Conservation (phyloP, 164 flowering plant species). For the Taxillus chinensis region DNA sequence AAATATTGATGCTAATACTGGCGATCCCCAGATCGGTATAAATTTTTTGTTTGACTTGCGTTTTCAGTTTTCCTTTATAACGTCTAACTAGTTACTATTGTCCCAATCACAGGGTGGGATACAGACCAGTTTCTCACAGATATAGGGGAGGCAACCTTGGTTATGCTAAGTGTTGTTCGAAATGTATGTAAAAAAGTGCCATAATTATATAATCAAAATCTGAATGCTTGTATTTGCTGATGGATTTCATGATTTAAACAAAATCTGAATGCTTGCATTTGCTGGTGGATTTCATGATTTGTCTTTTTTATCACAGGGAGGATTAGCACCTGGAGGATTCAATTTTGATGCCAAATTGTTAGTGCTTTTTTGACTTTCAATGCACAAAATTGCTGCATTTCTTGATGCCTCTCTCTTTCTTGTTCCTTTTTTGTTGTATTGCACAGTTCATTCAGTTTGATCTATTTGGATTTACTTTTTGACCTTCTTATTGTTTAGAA, state of each 20-base stretch:
- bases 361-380: slow-evolving; percentile 13
- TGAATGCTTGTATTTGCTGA: background rate
- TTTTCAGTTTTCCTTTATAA: background rate
- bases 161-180: slow-evolving; percentile 76
- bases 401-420: too few species aligned
- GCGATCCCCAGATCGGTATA: slow-evolving; percentile 91
- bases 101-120: slow-evolving; percentile 75
- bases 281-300: background rate
- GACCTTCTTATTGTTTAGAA: too few species aligned
- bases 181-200: slow-evolving; percentile 44
- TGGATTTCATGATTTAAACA: background rate
- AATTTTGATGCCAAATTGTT: slow-evolving; percentile 97
- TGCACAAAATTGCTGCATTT: too few species aligned
- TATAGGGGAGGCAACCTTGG: slow-evolving; percentile 75
- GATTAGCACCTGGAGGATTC: slow-evolving; percentile 96
- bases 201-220: background rate
- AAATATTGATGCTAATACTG: slow-evolving; percentile 91
- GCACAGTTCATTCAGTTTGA: too few species aligned
- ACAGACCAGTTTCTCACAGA: slow-evolving; percentile 96
- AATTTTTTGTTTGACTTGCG: background rate
- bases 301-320: slow-evolving; percentile 43
- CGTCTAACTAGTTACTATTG: slow-evolving; percentile 1
- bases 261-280: background rate
- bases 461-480: too few species aligned
- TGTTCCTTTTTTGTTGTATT: too few species aligned